phyloP scores from a whole-genome alignment of 495 filamentous ascomycete species.

The Neurospora intermedia region DNA sequence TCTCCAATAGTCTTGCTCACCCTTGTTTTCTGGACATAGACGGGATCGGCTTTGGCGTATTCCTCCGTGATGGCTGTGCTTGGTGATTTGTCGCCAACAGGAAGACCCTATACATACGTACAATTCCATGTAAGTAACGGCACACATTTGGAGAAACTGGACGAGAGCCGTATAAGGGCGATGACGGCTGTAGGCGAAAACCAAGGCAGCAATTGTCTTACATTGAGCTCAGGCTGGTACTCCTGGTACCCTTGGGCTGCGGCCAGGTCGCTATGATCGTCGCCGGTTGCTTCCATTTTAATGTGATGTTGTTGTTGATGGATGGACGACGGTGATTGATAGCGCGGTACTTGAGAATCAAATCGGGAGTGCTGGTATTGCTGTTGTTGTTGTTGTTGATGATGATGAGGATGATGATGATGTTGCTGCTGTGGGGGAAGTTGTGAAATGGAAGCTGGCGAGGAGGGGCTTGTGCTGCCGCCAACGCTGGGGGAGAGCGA shows the following conservation, averaged over 20 bases:
- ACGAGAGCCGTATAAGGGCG: neutral
- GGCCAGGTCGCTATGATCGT: conserved; percentile 42
- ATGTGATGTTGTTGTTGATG: conserved; percentile 5
- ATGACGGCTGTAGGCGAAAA: neutral
- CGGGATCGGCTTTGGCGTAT: conserved; percentile 83
- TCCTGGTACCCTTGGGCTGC: conserved; percentile 38
- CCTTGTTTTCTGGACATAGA: conserved; percentile 73
- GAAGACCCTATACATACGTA: conserved; percentile 51
- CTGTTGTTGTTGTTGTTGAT: neutral
- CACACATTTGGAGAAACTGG: neutral
- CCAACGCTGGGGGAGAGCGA: neutral
- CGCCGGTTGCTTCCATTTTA: conserved; percentile 31
- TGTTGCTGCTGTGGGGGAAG: conserved; percentile 1
- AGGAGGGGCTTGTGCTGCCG: neutral
- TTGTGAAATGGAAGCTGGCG: conserved; percentile 7
- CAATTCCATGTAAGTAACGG: conserved; percentile 2
- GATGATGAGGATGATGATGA: no score
- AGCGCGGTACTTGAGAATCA: conserved; percentile 11
- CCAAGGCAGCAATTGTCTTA: conserved; percentile 22
- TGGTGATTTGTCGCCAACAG: conserved; percentile 68
- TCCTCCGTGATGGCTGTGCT: conserved; percentile 72
- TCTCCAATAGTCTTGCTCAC: conserved; percentile 39
- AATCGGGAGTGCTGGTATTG: conserved; percentile 12
- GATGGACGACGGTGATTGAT: conserved; percentile 3
- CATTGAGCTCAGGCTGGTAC: conserved; percentile 57